Evolutionary conservation across 2,329 filamentous ascomycete genomes (phyloP), one percentile per base, ranked within the genome.

Genomic region (Trichoderma pleuroti): DNA sequence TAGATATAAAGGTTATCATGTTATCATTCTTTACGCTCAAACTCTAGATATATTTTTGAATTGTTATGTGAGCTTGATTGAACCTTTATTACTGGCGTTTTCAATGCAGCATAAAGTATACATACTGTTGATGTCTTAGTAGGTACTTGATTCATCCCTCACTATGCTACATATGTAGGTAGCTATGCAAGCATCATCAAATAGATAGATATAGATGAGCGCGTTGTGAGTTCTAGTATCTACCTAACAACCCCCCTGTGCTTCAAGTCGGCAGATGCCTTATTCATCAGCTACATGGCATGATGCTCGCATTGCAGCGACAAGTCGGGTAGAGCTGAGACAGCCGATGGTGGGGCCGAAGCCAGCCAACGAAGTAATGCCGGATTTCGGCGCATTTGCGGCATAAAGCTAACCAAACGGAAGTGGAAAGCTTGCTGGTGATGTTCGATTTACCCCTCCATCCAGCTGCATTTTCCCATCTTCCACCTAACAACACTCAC

Each of bases 361-460:
- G 10, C 46, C 30, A 65, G 42, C 42, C 30, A 18, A 52, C 28
- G 34, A 30, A 24, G 34, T 42, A 32, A 32, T 67, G 26, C 64
- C 64, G 64, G 52, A 32, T 32, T 67, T 67, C 64, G 64, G 64
- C 64, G 64, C 64, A 67, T 67, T 39, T 42, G 64, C 64, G 64
- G 64, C 52, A 67, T 34, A 59, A 32, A 32, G 46, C 46, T 59
- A 32, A 59, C n/a, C n/a, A n/a, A n/a, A n/a, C 56, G 28, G 46
- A 52, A 52, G 56, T 34, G 56, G 28, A 11, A n/a, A 59, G 56
- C 56, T 59, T 32, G n/a, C n/a, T n/a, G n/a, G n/a, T 32, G 54
- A 59, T 63, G 34, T 21, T 46, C 28, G 36, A n/a, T 64, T 64
- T 64, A 59, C 64, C 64, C 64, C 64, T 67, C 64, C 64, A 59